Evolutionary conservation across 345 rosid genomes (phyloP), one percentile per base, ranked within the genome.

Genomic region (Acer yangbiense): DNA sequence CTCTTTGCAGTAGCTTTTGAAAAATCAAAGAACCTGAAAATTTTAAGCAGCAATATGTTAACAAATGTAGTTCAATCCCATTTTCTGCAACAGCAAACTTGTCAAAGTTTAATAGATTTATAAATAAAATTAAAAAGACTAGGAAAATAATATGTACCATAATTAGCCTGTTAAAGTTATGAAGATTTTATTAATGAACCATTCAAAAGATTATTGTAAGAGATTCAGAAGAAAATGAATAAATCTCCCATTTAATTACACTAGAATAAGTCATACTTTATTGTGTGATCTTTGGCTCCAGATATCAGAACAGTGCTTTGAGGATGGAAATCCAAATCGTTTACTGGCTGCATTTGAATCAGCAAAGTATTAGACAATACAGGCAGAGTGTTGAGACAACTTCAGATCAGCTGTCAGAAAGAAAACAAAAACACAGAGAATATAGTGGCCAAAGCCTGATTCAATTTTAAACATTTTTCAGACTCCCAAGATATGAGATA

Each of bases 271-370:
- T n/a, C 82, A 20, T 89, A 92, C 97, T 92, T 94, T 86, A 94
- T 87, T 63, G 94, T 89, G 69, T 87, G 86, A 86, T 92, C 95
- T 80, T 94, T 92, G 82, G 95, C 89, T 14, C 92, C 93, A 17
- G 95, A 89, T 85, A 88, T 76, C 77, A 92, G 89, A 78, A 94
- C 77, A 10, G 94, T 83, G 72, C 44, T 90, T 73, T 90, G 97
- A 73, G 98, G 92, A 84, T 92, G 97, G 82, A 94, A 92, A 84
- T 94, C 97, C 86, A 94, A 78, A 84, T 94, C 98, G 69, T 89
- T 94, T 78, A 94, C 81, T 41, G 94, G 92, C 95, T 94, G 88
- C 86, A 83, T 50, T 73, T 55, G 44, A 8, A 76, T 81, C 20
- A 54, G 9, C 61, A 68, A 77, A 65, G 69, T 9, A 77, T 81